Evolutionary conservation across 768 basidiomycete genomes (phyloP).

Genomic region (Macrolepiota albuminosa): DNA sequence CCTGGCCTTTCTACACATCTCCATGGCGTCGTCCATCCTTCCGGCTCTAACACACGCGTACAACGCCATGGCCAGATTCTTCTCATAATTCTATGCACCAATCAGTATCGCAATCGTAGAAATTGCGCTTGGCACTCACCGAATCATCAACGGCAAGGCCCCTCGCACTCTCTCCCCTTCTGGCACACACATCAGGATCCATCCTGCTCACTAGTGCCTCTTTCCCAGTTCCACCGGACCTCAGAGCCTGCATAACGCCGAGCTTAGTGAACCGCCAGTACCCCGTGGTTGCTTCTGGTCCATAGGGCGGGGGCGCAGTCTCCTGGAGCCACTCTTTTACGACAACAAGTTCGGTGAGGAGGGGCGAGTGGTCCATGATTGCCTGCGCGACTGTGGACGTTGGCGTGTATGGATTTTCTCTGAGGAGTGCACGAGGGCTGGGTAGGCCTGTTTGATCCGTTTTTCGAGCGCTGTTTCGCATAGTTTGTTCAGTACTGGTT

Average conservation of each 20-base stretch:
- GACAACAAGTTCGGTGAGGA: constrained; percentile 71
- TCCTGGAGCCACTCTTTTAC: constrained; percentile 90
- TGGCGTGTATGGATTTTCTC: constrained; percentile 79
- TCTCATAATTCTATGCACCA: constrained; percentile 66
- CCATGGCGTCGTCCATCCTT: constrained; percentile 78
- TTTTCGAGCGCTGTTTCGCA: constrained; percentile 50
- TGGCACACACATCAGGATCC: constrained; percentile 77
- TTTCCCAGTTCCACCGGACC: constrained; percentile 39
- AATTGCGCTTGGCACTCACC: constrained; percentile 37
- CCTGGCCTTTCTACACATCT: constrained; percentile 74
- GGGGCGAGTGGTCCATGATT: constrained; percentile 60
- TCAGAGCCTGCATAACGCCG: constrained; percentile 58
- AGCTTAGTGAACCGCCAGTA: constrained; percentile 85
- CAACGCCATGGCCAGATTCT: constrained; percentile 67
- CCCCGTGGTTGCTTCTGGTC: constrained; percentile 71
- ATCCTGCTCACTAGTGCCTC: constrained; percentile 59
- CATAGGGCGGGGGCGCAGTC: constrained; percentile 51
- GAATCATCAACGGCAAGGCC: constrained; percentile 75
- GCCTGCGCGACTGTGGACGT: constrained; percentile 70
- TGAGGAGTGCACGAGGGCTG: constrained; percentile 50
- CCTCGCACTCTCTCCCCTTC: constrained; percentile 53
- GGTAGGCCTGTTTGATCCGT: constrained; percentile 44
- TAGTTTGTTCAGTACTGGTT: not conserved
- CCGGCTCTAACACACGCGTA: constrained; percentile 84
- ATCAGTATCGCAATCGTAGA: not conserved